phyloP scores from a whole-genome alignment of 768 basidiomycete species.

The Boletus edulis region DNA sequence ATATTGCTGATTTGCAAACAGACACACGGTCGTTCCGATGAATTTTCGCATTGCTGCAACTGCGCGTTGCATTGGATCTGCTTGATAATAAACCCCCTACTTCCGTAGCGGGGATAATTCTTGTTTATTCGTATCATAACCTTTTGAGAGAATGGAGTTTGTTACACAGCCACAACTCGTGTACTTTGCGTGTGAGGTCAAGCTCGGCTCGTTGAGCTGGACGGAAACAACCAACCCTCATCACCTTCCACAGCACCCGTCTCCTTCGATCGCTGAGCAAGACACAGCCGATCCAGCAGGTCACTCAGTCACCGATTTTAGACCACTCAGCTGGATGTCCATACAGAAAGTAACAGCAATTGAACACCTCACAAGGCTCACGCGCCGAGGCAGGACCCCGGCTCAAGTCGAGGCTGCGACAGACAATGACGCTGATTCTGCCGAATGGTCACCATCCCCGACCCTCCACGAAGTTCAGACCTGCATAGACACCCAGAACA shows the following conservation, averaged over 20 bases:
- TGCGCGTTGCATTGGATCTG: constrained; percentile 58
- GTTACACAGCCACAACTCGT: constrained; percentile 16
- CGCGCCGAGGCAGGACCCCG: constrained; percentile 7
- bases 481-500: constrained; percentile 4
- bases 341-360: constrained; percentile 17
- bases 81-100: constrained; percentile 7
- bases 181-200: background rate
- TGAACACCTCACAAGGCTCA: constrained; percentile 16
- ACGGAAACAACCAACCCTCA: constrained; percentile 5
- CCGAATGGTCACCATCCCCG: constrained; percentile 3
- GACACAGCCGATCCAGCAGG: constrained; percentile 15
- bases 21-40: constrained; percentile 71
- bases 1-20: constrained; percentile 28
- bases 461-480: background rate
- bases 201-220: background rate
- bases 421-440: constrained; percentile 6
- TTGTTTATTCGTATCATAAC: background rate
- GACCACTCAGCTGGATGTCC: constrained; percentile 9
- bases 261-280: constrained; percentile 22
- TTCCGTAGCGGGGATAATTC: no score
- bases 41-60: constrained; percentile 82
- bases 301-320: background rate
- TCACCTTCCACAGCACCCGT: background rate
- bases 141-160: background rate
- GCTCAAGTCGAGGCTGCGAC: background rate